phyloP scores from a whole-genome alignment of 345 rosid species.

The Brassica napus region Da-Ae NC_063442.1:42400501-42401000 shows the following conservation, averaged over 20 bases:
- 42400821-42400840: neutral
- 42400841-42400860: neutral
- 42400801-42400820: neutral
- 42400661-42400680: constrained; percentile 3
- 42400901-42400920: neutral
- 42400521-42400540: constrained; percentile 67
- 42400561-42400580: constrained; percentile 67
- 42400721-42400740: neutral
- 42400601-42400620: constrained; percentile 15
- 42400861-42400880: too few species aligned
- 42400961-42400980: neutral
- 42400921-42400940: neutral
- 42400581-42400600: constrained; percentile 44
- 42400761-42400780: constrained; percentile 39
- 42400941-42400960: neutral
- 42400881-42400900: neutral
- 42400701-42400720: neutral
- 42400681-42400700: neutral
- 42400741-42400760: constrained; percentile 10
- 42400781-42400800: constrained; percentile 25
- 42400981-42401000: neutral
- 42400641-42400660: constrained; percentile 3
- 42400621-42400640: constrained; percentile 24
- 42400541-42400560: constrained; percentile 65
- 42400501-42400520: constrained; percentile 74